phyloP scores from a whole-genome alignment of 371 early-diverging fungal species.

The Mortierella sp. region DNA sequence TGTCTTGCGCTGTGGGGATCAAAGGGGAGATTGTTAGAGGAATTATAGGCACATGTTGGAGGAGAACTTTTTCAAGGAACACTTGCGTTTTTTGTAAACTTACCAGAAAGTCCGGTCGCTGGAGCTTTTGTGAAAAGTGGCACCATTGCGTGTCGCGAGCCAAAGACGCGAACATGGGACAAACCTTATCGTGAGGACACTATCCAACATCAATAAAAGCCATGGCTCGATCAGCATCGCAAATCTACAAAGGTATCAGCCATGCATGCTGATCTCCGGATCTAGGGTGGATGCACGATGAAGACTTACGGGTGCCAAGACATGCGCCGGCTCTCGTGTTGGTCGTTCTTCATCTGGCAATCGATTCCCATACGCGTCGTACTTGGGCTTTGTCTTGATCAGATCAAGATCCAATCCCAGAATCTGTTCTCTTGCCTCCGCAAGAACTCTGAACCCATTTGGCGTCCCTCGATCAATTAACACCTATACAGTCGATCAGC shows the following conservation, averaged over 20 bases:
- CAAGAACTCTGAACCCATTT: slow-evolving; percentile 75
- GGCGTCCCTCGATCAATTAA: slow-evolving; percentile 91
- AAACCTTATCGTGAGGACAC: slow-evolving; percentile 81
- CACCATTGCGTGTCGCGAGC: slow-evolving; percentile 71
- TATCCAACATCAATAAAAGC: slow-evolving; percentile 29
- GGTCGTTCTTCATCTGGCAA: slow-evolving; percentile 26
- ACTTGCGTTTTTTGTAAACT: neutral
- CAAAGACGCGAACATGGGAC: slow-evolving; percentile 71
- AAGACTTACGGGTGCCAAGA: slow-evolving; percentile 75
- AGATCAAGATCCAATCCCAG: slow-evolving; percentile 57
- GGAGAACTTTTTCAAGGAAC: neutral
- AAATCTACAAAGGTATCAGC: neutral
- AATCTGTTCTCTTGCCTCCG: slow-evolving; percentile 77
- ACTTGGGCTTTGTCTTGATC: slow-evolving; percentile 19
- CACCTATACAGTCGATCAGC: slow-evolving; percentile 54
- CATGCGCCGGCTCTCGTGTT: slow-evolving; percentile 56
- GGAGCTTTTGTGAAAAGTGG: slow-evolving; percentile 86
- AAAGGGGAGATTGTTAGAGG: neutral
- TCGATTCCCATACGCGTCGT: slow-evolving; percentile 30
- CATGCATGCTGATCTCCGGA: neutral
- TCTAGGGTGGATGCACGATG: too few relatives aligned
- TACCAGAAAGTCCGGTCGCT: slow-evolving; percentile 75
- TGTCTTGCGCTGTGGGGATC: slow-evolving; percentile 69
- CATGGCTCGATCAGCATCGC: neutral
- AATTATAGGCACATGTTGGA: neutral